phyloP scores from a whole-genome alignment of 768 basidiomycete genomes.

The Termitomyces sp. region DNA sequence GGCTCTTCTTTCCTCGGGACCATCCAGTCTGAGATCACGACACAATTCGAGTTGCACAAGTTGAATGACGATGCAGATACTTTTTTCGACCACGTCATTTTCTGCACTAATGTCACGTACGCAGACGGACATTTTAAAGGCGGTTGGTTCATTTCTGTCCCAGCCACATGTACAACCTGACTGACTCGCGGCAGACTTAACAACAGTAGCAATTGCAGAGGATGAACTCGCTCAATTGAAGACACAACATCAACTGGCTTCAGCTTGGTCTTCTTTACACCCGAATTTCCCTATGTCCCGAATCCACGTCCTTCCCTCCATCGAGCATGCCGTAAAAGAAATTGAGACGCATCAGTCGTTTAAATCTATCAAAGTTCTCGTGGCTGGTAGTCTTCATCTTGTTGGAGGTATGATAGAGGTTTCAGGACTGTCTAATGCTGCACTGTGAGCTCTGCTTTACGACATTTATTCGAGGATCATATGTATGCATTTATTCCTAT shows the following conservation, averaged over 20 bases:
- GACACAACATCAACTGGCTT: slow-evolving; percentile 70
- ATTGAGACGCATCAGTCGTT: slow-evolving; percentile 40
- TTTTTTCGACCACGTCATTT: slow-evolving; percentile 84
- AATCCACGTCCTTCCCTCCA: slow-evolving; percentile 78
- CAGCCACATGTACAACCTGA: not conserved
- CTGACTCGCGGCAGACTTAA: slow-evolving; percentile 54
- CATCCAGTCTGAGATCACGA: slow-evolving; percentile 46
- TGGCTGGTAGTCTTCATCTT: slow-evolving; percentile 89
- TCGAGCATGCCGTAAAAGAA: slow-evolving; percentile 80
- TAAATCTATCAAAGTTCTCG: slow-evolving; percentile 54
- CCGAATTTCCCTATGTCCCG: slow-evolving; percentile 54
- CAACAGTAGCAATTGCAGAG: slow-evolving; percentile 57
- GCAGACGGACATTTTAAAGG: slow-evolving; percentile 85
- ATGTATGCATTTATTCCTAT: not conserved
- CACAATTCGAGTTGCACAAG: slow-evolving; percentile 37
- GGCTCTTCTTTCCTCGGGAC: slow-evolving; percentile 63
- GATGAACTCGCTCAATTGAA: slow-evolving; percentile 60
- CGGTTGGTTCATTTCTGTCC: slow-evolving; percentile 40
- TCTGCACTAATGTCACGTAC: slow-evolving; percentile 97
- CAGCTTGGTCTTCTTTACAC: slow-evolving; percentile 63
- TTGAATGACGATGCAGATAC: slow-evolving; percentile 27
- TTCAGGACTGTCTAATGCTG: slow-evolving; percentile 68
- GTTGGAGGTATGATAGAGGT: slow-evolving; percentile 94
- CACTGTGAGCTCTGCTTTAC: slow-evolving; percentile 32
- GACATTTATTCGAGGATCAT: not conserved